These are phyloP conservation scores for Oryza brachyantha DNA, from an alignment of 176 grass and related monocot genomes.

Conservation along the genomic window DNA sequence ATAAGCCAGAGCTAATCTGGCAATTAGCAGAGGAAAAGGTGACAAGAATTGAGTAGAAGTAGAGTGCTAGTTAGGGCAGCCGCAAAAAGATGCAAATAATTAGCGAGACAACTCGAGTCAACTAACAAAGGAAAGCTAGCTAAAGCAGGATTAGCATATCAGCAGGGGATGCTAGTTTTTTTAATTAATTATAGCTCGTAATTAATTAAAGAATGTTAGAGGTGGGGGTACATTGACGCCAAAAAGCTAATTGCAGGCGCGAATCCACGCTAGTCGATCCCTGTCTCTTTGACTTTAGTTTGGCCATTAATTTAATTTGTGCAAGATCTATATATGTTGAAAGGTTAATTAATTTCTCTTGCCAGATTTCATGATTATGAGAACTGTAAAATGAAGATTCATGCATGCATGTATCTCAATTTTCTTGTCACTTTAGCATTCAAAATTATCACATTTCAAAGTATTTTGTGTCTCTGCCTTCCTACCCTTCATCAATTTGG, in stretches of 20 bases:
- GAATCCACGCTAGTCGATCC: constrained; percentile 17
- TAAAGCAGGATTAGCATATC: background rate
- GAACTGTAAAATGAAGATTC: too few relatives aligned
- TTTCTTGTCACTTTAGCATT: too few relatives aligned
- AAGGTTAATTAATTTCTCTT: background rate
- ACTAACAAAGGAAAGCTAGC: constrained; percentile 24
- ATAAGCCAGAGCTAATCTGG: background rate
- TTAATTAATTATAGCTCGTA: constrained; percentile 23
- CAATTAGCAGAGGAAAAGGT: constrained; percentile 1
- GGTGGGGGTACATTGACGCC: background rate
- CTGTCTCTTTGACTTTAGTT: constrained; percentile 3
- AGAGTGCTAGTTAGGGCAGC: constrained; percentile 27
- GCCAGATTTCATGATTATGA: background rate
- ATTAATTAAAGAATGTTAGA: constrained; percentile 26
- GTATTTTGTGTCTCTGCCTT: too few relatives aligned
- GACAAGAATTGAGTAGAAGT: constrained; percentile 12
- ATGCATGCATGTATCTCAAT: too few relatives aligned
- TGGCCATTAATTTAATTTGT: background rate
- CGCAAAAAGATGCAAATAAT: constrained; percentile 31
- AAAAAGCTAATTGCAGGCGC: constrained; percentile 7
- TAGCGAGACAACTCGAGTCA: constrained; percentile 33
- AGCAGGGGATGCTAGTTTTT: constrained; percentile 8
- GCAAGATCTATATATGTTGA: background rate
- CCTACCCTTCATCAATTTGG: too few relatives aligned
- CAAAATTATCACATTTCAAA: too few relatives aligned